Evolutionary conservation across 73 alveolate species (phyloP).

Genomic region (Durusdinium trenchii): DNA sequence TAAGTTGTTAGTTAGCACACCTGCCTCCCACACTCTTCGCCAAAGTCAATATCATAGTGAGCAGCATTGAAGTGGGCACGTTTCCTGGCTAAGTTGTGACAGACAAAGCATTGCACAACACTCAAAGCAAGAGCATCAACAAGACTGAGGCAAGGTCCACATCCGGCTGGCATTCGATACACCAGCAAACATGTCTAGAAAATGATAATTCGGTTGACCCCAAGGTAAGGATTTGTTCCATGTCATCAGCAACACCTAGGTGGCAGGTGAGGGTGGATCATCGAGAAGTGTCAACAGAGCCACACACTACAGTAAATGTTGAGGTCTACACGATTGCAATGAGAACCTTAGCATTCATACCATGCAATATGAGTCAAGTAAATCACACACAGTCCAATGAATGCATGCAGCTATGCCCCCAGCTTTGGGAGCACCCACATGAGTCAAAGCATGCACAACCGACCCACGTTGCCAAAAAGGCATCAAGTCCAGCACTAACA

Average conservation of each 20-base stretch:
- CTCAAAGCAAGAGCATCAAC: neutral
- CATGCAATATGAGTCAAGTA: too few species aligned
- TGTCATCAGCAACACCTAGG: neutral
- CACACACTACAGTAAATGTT: too few species aligned
- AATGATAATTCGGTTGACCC: neutral
- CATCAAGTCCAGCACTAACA: neutral
- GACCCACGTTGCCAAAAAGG: conserved; percentile 26
- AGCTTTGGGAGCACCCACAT: neutral
- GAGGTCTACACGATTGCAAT: neutral
- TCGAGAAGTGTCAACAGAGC: too few species aligned
- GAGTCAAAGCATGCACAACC: neutral
- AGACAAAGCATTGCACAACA: neutral
- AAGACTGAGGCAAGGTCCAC: neutral
- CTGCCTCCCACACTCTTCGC: neutral
- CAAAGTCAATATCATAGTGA: conserved; percentile 12
- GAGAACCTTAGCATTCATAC: neutral
- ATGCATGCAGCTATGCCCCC: too few species aligned
- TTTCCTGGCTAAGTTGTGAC: too few species aligned
- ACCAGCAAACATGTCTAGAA: conserved; percentile 8
- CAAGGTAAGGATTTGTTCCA: neutral
- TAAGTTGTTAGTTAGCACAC: too few species aligned
- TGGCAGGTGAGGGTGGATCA: neutral
- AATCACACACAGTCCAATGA: too few species aligned
- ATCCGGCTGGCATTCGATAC: neutral
- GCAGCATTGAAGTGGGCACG: neutral